phyloP scores from a whole-genome alignment of 2,329 filamentous ascomycete species.

The Huntiella moniliformis region DNA sequence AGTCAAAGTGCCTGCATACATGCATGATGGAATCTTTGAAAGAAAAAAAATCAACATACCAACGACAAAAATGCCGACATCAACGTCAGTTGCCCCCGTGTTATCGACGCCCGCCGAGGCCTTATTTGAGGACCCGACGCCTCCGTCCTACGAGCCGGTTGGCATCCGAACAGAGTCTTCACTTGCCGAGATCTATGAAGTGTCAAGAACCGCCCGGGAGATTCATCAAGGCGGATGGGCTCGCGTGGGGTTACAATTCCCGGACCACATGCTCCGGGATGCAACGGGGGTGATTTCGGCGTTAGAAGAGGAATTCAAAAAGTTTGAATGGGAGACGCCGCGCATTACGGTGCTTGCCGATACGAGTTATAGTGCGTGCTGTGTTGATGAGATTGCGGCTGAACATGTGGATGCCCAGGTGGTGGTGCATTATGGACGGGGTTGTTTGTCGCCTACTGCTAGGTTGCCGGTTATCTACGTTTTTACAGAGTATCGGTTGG shows the following conservation, averaged over 20 bases:
- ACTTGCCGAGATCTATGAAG: slow-evolving; percentile 63
- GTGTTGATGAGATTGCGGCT: slow-evolving; percentile 89
- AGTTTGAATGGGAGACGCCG: slow-evolving; percentile 1
- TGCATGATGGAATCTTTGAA: neutral
- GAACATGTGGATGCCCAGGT: slow-evolving; percentile 84
- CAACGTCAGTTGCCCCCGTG: slow-evolving; percentile 29
- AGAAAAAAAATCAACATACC: neutral
- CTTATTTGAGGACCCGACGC: slow-evolving; percentile 33
- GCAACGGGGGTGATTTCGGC: slow-evolving; percentile 60
- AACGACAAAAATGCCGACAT: neutral
- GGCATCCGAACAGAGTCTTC: slow-evolving; percentile 26
- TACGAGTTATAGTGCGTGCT: slow-evolving; percentile 92
- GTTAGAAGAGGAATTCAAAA: slow-evolving; percentile 15
- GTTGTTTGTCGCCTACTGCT: slow-evolving; percentile 79
- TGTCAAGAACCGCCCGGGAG: slow-evolving; percentile 58
- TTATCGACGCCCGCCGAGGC: slow-evolving; percentile 46
- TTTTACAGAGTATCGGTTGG: slow-evolving; percentile 58
- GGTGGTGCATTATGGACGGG: slow-evolving; percentile 83
- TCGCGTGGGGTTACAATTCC: slow-evolving; percentile 82
- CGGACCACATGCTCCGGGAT: slow-evolving; percentile 79
- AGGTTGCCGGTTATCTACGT: slow-evolving; percentile 77
- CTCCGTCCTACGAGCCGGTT: slow-evolving; percentile 18
- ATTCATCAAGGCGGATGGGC: slow-evolving; percentile 54
- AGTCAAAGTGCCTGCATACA: no score
- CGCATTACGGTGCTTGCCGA: slow-evolving; percentile 74